These are phyloP conservation scores for Astrephomene gubernaculifera DNA, from an alignment of 139 green algal genomes.

Conservation along the genomic window DNA sequence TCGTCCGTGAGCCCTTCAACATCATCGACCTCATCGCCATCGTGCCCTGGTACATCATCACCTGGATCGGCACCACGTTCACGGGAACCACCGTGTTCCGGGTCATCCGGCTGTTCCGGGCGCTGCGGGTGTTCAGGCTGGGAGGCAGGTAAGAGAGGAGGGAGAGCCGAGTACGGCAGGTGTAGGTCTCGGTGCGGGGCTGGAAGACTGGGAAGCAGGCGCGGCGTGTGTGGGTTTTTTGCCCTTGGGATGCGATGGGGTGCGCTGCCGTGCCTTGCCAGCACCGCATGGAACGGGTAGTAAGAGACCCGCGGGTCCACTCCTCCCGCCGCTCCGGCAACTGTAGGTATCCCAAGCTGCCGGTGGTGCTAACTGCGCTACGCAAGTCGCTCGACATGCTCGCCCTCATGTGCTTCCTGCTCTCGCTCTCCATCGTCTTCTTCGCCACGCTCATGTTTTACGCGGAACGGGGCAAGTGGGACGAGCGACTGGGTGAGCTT, in stretches of 20 bases:
- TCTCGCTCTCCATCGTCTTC: slow-evolving; percentile 47
- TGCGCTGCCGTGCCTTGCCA: too few species aligned
- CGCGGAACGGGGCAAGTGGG: slow-evolving; percentile 21
- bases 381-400: slow-evolving; percentile 41
- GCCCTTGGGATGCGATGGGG: too few species aligned
- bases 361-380: slow-evolving; percentile 43
- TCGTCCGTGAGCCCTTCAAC: slow-evolving; percentile 53
- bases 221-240: too few species aligned
- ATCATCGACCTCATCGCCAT: slow-evolving; percentile 62
- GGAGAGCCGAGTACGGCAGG: neutral
- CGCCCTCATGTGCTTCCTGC: slow-evolving; percentile 50
- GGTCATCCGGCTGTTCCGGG: slow-evolving; percentile 55
- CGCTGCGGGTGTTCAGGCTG: slow-evolving; percentile 62
- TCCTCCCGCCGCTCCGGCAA: too few species aligned
- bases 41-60: slow-evolving; percentile 53
- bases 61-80: slow-evolving; percentile 1
- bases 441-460: slow-evolving; percentile 54
- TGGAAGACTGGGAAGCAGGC: too few species aligned
- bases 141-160: slow-evolving; percentile 24
- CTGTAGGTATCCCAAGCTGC: slow-evolving; percentile 43
- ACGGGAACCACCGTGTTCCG: slow-evolving; percentile 51
- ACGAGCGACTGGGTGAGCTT: slow-evolving; percentile 1
- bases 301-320: too few species aligned
- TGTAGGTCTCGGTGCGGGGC: too few species aligned
- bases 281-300: too few species aligned